Evolutionary conservation across 2,329 filamentous ascomycete species (phyloP).

Genomic region (Penicillium sp.): DNA sequence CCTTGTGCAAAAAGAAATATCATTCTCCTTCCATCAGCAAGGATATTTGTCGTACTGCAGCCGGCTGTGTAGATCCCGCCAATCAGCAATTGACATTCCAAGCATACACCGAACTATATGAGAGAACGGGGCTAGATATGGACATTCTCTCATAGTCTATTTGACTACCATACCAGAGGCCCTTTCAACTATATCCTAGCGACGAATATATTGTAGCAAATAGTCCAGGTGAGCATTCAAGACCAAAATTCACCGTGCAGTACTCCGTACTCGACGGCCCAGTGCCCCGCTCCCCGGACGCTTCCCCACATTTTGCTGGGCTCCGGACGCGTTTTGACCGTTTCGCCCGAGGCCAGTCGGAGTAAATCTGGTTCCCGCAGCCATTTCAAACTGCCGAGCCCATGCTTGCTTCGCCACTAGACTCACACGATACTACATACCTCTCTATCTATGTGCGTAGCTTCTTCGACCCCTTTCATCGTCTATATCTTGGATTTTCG

Average conservation of each 20-base stretch:
- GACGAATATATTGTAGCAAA: neutral
- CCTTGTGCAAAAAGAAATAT: neutral
- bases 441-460: no score
- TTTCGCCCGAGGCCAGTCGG: conserved; percentile 6
- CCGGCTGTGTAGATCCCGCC: neutral
- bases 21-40: conserved; percentile 4
- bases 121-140: neutral
- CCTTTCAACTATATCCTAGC: neutral
- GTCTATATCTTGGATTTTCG: neutral
- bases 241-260: neutral
- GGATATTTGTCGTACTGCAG: neutral
- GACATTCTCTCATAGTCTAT: neutral
- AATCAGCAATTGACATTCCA: conserved; percentile 1
- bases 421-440: no score
- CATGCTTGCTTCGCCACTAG: neutral
- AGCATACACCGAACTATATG: neutral
- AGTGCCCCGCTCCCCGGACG: conserved; percentile 14
- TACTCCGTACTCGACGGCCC: neutral
- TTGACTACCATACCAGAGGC: neutral
- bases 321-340: conserved; percentile 1
- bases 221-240: neutral
- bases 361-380: conserved; percentile 15
- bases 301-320: conserved; percentile 15
- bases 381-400: conserved; percentile 14
- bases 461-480: no score